These are phyloP conservation scores for Cucurbita pepo DNA, from an alignment of 306 rosid genomes.

Conservation along the genomic window DNA sequence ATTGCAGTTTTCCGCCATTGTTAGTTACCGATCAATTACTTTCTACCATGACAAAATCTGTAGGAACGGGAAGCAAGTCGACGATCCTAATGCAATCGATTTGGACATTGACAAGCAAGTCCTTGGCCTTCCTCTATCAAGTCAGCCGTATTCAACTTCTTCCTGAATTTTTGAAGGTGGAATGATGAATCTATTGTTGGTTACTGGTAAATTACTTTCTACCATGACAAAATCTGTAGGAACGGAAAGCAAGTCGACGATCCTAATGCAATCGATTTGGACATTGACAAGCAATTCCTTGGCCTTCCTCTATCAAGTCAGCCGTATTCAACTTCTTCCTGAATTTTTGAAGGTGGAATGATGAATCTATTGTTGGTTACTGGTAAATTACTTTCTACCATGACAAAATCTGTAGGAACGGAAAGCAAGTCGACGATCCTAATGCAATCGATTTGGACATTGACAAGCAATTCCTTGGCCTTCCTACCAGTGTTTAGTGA, in stretches of 20 bases:
- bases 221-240: not conserved
- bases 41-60: not conserved
- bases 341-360: conserved; percentile 57
- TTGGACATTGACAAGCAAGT: conserved; percentile 37
- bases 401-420: too few species aligned
- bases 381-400: too few species aligned
- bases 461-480: too few species aligned
- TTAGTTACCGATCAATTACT: not conserved
- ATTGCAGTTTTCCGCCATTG: not conserved
- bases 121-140: conserved; percentile 56
- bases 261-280: conserved; percentile 2
- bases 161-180: conserved; percentile 80
- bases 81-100: not conserved
- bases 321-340: conserved; percentile 65
- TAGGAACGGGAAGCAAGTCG: conserved; percentile 11
- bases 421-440: too few species aligned
- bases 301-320: conserved; percentile 58
- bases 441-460: too few species aligned
- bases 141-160: conserved; percentile 56
- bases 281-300: conserved; percentile 42
- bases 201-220: too few species aligned
- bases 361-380: too few species aligned
- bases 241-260: conserved; percentile 8
- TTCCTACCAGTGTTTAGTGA: too few species aligned
- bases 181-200: too few species aligned